Evolutionary conservation across 2,329 filamentous ascomycete genomes (phyloP).

Genomic region (Talaromyces islandicus): DNA sequence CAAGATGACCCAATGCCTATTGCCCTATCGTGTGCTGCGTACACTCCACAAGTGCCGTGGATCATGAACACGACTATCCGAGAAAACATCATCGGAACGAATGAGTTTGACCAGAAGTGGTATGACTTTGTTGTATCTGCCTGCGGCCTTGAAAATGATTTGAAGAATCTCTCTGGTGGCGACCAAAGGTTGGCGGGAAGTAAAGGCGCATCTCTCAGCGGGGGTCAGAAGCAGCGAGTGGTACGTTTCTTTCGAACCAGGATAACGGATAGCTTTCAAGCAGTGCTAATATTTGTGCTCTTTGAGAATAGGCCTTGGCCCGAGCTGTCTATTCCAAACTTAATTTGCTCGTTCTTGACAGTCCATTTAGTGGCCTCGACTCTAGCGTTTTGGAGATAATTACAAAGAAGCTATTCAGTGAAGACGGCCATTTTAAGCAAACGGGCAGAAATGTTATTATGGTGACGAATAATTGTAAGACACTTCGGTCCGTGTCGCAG

Average conservation of each 20-base stretch:
- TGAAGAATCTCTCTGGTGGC: slow-evolving; percentile 33
- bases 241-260: neutral
- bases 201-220: slow-evolving; percentile 47
- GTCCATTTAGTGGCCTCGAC: slow-evolving; percentile 9
- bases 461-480: neutral
- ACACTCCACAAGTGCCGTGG: slow-evolving; percentile 30
- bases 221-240: slow-evolving; percentile 44
- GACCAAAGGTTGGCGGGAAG: slow-evolving; percentile 47
- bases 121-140: slow-evolving; percentile 19
- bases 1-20: neutral
- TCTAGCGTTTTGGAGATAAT: neutral
- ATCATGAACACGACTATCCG: slow-evolving; percentile 24
- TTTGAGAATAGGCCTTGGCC: slow-evolving; percentile 21
- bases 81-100: slow-evolving; percentile 23
- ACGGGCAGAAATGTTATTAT: neutral
- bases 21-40: slow-evolving; percentile 25
- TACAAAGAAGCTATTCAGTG: neutral
- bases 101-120: slow-evolving; percentile 21
- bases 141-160: slow-evolving; percentile 30
- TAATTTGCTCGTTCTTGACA: slow-evolving; percentile 8
- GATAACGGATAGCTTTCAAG: neutral
- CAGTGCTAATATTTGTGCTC: neutral
- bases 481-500: neutral
- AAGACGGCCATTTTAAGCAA: neutral
- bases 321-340: slow-evolving; percentile 43